Evolutionary conservation across 306 rosid genomes (phyloP).

Genomic region (Biancaea sappan): DNA sequence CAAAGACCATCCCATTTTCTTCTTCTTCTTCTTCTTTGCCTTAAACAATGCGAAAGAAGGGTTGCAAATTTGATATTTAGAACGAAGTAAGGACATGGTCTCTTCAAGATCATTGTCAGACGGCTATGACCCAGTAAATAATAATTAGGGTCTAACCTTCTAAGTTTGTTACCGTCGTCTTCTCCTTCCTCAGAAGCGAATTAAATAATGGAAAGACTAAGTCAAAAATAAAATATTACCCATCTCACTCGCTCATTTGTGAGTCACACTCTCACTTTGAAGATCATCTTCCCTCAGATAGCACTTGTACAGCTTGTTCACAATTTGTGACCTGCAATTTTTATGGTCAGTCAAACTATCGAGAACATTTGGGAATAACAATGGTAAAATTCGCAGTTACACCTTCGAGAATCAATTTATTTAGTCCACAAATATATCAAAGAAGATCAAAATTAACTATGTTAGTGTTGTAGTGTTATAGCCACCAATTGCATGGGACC

Average conservation of each 20-base stretch:
- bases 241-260: not conserved
- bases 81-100: slow-evolving; percentile 33
- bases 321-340: not conserved
- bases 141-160: too few relatives aligned
- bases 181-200: slow-evolving; percentile 33
- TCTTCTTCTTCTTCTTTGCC: slow-evolving; percentile 27
- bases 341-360: too few relatives aligned
- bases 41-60: not conserved
- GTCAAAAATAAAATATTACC: slow-evolving; percentile 51
- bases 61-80: slow-evolving; percentile 40
- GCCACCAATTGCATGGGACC: too few relatives aligned
- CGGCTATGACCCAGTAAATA: slow-evolving; percentile 34
- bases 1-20: slow-evolving; percentile 20
- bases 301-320: too few relatives aligned
- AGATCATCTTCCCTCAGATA: too few relatives aligned
- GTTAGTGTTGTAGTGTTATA: too few relatives aligned
- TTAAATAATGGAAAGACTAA: slow-evolving; percentile 39
- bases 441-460: too few relatives aligned
- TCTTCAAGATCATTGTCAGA: slow-evolving; percentile 51
- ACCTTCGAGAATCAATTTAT: too few relatives aligned
- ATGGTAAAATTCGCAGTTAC: too few relatives aligned
- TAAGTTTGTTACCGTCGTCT: slow-evolving; percentile 33
- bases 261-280: not conserved
- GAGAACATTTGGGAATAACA: too few relatives aligned
- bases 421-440: too few relatives aligned